Percentiles rank a stretch among this genome's conserved stretches.
phyloP scores from a whole-genome alignment of 371 early-diverging fungal species.

The Haplosporangium sp. region DNA sequence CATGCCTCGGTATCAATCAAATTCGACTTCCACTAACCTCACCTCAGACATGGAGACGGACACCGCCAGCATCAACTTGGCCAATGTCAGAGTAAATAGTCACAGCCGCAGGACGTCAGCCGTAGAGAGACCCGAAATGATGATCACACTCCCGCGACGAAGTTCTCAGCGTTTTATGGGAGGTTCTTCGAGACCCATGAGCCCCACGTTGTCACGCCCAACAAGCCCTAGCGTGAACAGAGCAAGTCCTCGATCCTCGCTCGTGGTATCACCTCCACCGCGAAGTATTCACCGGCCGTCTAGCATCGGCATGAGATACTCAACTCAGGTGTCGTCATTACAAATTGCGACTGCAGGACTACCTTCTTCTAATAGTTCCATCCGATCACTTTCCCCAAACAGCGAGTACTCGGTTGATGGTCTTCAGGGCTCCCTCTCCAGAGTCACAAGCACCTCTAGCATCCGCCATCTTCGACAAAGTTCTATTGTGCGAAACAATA shows the following conservation, averaged over 20 bases:
- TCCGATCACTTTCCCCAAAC: slow-evolving; percentile 7
- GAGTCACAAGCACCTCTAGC: slow-evolving; percentile 14
- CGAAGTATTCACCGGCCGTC: slow-evolving; percentile 46
- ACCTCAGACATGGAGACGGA: background rate
- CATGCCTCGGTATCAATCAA: background rate
- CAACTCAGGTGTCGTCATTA: slow-evolving; percentile 24
- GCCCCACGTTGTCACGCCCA: slow-evolving; percentile 44
- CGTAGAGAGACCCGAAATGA: slow-evolving; percentile 33
- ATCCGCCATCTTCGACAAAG: slow-evolving; percentile 26
- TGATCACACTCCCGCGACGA: slow-evolving; percentile 46
- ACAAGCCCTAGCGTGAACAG: slow-evolving; percentile 35
- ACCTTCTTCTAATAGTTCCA: background rate
- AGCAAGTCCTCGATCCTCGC: slow-evolving; percentile 31
- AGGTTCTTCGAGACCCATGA: slow-evolving; percentile 43
- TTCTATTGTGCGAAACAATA: background rate
- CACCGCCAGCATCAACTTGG: slow-evolving; percentile 4
- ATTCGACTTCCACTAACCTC: background rate
- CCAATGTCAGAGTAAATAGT: slow-evolving; percentile 1
- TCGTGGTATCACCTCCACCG: slow-evolving; percentile 47
- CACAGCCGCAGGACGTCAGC: slow-evolving; percentile 31
- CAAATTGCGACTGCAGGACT: slow-evolving; percentile 16
- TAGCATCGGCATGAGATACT: slow-evolving; percentile 32
- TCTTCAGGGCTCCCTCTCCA: slow-evolving; percentile 14
- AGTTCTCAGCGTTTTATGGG: slow-evolving; percentile 43
- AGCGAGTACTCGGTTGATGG: background rate